Percentiles rank a stretch among this genome's conserved stretches.
Conservation (phyloP, 176 grass and related monocot species). For the Elaeis guineensis region DNA sequence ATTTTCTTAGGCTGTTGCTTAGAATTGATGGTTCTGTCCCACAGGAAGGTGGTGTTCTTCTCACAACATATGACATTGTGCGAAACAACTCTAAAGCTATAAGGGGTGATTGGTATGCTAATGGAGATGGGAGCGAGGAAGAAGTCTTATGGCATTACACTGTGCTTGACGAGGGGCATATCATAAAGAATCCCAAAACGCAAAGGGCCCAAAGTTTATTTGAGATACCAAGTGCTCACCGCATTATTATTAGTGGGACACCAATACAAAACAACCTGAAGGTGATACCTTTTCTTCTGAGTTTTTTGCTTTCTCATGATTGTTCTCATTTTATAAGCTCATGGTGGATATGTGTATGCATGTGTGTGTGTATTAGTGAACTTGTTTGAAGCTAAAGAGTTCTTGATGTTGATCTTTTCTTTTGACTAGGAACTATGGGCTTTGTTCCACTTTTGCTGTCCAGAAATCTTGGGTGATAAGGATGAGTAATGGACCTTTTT, state of each 20-base stretch:
- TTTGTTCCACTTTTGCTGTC: conserved; percentile 78
- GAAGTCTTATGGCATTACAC: conserved; percentile 72
- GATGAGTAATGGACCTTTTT: conserved; percentile 34
- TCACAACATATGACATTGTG: conserved; percentile 85
- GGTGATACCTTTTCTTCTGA: conserved; percentile 25
- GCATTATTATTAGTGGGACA: conserved; percentile 77
- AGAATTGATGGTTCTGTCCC: conserved; percentile 7
- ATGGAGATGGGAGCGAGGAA: conserved; percentile 36
- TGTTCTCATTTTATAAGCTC: not conserved
- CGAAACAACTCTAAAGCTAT: conserved; percentile 65
- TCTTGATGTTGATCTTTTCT: not conserved
- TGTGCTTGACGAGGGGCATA: conserved; percentile 82
- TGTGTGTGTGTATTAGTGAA: too few species aligned
- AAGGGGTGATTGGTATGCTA: conserved; percentile 37
- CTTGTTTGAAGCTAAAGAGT: too few species aligned
- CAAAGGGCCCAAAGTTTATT: conserved; percentile 65
- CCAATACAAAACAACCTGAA: conserved; percentile 88
- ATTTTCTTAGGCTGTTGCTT: too few species aligned
- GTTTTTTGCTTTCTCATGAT: conserved; percentile 8
- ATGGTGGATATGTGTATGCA: too few species aligned
- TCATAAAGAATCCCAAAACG: conserved; percentile 77
- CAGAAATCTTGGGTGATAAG: conserved; percentile 73
- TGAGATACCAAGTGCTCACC: conserved; percentile 68
- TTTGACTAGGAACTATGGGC: conserved; percentile 78
- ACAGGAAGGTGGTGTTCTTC: conserved; percentile 70